phyloP scores from a whole-genome alignment of 345 rosid species.

The Gossypium longicalyx region DNA sequence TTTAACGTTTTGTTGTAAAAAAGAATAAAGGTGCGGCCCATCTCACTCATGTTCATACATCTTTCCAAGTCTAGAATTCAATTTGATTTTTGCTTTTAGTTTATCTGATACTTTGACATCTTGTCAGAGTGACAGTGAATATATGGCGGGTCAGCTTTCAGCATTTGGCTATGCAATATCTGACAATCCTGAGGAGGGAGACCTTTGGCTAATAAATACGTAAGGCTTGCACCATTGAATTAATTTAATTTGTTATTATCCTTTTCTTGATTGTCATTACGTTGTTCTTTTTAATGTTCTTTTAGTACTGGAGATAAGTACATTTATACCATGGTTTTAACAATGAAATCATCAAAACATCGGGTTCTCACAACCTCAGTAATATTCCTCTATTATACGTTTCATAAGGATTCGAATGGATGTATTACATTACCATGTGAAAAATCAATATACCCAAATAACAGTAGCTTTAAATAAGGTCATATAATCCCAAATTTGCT shows the following conservation, averaged over 20 bases:
- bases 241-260: not conserved
- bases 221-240: slow-evolving; percentile 25
- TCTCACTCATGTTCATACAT: not conserved
- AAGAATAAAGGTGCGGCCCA: not conserved
- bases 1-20: not conserved
- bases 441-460: not conserved
- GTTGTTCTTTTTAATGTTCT: not conserved
- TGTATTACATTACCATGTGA: not conserved
- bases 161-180: slow-evolving; percentile 82
- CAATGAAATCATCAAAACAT: not conserved
- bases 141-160: slow-evolving; percentile 97
- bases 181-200: slow-evolving; percentile 84
- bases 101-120: not conserved
- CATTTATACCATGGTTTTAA: not conserved
- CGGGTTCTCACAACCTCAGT: not conserved
- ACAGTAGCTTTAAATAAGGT: not conserved
- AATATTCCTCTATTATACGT: not conserved
- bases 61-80: not conserved
- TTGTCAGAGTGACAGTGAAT: slow-evolving; percentile 94
- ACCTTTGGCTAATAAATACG: slow-evolving; percentile 96
- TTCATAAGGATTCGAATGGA: not conserved
- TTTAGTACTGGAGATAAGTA: not conserved
- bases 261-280: not conserved
- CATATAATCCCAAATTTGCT: not conserved
- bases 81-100: not conserved